These are phyloP conservation scores for Poteriospumella lacustris DNA, from an alignment of 108 stramenopile genomes.

Conservation along the genomic window DNA sequence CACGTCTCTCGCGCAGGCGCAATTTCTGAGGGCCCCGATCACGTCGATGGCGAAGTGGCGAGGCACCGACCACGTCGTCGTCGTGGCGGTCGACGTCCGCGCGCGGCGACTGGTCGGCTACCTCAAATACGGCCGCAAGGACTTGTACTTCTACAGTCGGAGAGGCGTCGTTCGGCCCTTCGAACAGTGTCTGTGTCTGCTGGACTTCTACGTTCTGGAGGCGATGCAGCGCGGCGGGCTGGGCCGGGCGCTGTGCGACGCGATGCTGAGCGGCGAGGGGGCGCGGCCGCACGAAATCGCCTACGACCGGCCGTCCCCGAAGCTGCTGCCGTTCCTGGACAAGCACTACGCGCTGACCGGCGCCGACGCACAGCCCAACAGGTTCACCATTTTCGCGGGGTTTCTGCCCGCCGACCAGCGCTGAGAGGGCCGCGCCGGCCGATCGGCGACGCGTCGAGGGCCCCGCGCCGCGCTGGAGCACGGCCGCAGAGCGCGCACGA, in stretches of 20 bases:
- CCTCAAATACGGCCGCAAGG: neutral
- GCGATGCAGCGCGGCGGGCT: neutral
- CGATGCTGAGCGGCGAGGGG: neutral
- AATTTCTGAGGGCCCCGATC: neutral
- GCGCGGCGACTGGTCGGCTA: neutral
- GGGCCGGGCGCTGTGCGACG: neutral
- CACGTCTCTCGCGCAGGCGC: neutral
- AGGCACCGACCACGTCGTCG: neutral
- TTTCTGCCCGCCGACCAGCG: neutral
- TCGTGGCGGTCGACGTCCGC: neutral
- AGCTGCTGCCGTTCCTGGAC: constrained; percentile 43
- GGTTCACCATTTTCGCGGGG: constrained; percentile 41
- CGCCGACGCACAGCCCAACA: constrained; percentile 44
- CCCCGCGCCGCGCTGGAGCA: no score
- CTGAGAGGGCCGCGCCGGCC: no score
- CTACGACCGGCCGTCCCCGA: constrained; percentile 48
- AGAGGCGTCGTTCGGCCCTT: neutral
- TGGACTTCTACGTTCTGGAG: constrained; percentile 28
- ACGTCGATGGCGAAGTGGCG: neutral
- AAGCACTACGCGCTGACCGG: constrained; percentile 45
- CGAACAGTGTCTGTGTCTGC: neutral
- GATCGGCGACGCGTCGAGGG: no score
- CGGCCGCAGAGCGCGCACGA: no score
- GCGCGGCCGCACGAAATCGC: constrained; percentile 13
- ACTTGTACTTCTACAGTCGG: neutral